Evolutionary conservation across 23 red algal genomes (phyloP).

Genomic region (Pyropia haitanensis): DNA sequence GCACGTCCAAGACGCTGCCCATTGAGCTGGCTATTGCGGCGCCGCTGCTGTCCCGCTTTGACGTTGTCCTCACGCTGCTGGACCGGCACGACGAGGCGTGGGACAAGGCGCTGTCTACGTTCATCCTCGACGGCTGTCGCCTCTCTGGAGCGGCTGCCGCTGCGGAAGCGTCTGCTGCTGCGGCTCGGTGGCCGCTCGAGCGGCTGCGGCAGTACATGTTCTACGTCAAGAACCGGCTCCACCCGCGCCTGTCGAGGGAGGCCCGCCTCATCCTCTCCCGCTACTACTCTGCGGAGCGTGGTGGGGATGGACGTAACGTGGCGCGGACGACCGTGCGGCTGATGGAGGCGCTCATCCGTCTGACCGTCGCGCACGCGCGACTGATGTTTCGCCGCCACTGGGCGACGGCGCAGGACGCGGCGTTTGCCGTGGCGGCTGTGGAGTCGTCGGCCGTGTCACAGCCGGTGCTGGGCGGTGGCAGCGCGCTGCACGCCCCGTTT

Average conservation of each 20-base stretch:
- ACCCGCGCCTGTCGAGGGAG: conserved; percentile 44
- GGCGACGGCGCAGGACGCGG: conserved; percentile 76
- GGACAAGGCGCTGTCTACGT: conserved; percentile 72
- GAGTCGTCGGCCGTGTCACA: conserved; percentile 60
- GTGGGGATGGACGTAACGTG: conserved; percentile 44
- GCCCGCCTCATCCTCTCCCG: conserved; percentile 44
- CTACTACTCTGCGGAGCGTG: conserved; percentile 80
- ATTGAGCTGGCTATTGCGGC: conserved; percentile 79
- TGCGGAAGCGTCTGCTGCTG: not conserved
- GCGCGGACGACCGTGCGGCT: conserved; percentile 98
- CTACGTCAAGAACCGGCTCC: conserved; percentile 59
- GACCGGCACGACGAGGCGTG: conserved; percentile 80
- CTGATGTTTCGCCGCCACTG: conserved; percentile 62
- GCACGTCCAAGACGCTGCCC: conserved; percentile 31
- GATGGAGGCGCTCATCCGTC: conserved; percentile 81
- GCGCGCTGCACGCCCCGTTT: conserved; percentile 58
- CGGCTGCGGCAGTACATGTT: conserved; percentile 77
- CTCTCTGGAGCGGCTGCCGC: not conserved
- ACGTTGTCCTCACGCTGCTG: conserved; percentile 81
- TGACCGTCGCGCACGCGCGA: conserved; percentile 84
- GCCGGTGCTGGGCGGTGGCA: conserved; percentile 37
- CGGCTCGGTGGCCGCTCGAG: conserved; percentile 46
- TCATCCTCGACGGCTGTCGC: conserved; percentile 78
- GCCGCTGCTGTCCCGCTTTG: conserved; percentile 88
- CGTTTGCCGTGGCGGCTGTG: conserved; percentile 88